Evolutionary conservation across 768 basidiomycete species (phyloP), one percentile per base, ranked within the genome.

Genomic region (Russula foetens): DNA sequence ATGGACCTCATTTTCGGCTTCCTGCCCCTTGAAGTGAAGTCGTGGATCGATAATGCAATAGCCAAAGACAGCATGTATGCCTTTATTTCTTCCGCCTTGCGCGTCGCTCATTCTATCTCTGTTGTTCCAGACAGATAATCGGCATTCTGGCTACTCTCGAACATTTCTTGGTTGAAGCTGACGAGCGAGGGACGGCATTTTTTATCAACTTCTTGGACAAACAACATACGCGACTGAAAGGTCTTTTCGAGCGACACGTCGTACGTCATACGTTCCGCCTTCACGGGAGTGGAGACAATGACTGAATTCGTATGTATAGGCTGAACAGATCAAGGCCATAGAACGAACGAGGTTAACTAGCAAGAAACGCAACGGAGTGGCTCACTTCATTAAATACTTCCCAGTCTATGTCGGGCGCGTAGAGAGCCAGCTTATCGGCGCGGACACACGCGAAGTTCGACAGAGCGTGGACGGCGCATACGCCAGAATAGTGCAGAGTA

Each of bases 1-100:
- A 84, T 98, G 88, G 96, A 98, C 65, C 74, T 96, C 54, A 93
- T 98, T 54, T 98, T 98, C 71, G 93, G 94, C 8, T 98, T 96
- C 75, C 75, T 98, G 19, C 86, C 88, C 2, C 76, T 78, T 1
- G 94, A 96, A 69, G 59, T 98, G 62, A 91, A 88, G 72, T 74
- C 76, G 24, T 98, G 92, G 92, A 76, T 94, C 15, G 95, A 98
- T 65, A 77, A 71, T 19, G 88, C 89, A 0, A 67, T 95, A 44
- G 79, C 80, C 35, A 85, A 81, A 65, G 95, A 97, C 70, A 77
- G 73, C 60, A 76, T 95, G 95, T 94, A 70, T 72, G 71, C 54
- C 53, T 63, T 60, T 54, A 66, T 31, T 29, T 35, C 31, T 14
- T 33, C 24, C 8, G 2, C 17, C 45, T 33, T 58, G 51, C 2